Evolutionary conservation across 2,329 filamentous ascomycete genomes (phyloP).

Genomic region (Hirsutella thompsonii): DNA sequence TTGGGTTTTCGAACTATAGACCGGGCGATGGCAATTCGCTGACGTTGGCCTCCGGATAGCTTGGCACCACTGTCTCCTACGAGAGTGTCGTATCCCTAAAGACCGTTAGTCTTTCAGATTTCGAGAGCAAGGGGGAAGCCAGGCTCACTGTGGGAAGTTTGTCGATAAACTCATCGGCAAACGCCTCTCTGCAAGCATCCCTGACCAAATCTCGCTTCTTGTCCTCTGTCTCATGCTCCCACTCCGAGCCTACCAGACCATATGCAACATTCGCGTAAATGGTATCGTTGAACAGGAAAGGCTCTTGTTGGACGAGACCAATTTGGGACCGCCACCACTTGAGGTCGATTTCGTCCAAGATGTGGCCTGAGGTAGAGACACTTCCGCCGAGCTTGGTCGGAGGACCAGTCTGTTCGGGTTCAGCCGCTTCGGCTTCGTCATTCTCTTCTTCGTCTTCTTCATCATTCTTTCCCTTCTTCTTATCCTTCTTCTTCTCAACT

Average conservation of each 20-base stretch:
- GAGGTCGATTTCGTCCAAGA: conserved; percentile 44
- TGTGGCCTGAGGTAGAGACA: conserved; percentile 39
- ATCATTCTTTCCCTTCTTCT: conserved; percentile 10
- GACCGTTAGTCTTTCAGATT: no score
- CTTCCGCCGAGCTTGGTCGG: conserved; percentile 29
- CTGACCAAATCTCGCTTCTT: conserved; percentile 46
- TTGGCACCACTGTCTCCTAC: conserved; percentile 71
- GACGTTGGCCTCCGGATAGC: conserved; percentile 74
- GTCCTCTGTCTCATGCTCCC: conserved; percentile 39
- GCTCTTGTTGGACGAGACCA: conserved; percentile 55
- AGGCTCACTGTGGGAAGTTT: conserved; percentile 37
- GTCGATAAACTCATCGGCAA: conserved; percentile 57
- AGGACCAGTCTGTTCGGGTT: conserved; percentile 25
- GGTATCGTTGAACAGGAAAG: conserved; percentile 54
- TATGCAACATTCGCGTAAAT: conserved; percentile 50
- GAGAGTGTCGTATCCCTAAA: conserved; percentile 53
- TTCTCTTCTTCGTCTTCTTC: conserved; percentile 13
- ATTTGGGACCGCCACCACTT: conserved; percentile 53
- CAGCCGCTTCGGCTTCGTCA: conserved; percentile 13
- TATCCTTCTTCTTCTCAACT: conserved; percentile 30
- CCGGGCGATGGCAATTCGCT: conserved; percentile 66
- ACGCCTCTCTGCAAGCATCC: conserved; percentile 53
- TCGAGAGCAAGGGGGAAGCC: conserved; percentile 12
- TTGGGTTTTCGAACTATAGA: conserved; percentile 59
- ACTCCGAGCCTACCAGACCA: conserved; percentile 39